A percentile compares a stretch with the other conserved stretches of the same genome.
These are phyloP conservation scores for Stereocaulon alpinum DNA, from an alignment of 495 filamentous ascomycete genomes.

Conservation along the genomic window DNA sequence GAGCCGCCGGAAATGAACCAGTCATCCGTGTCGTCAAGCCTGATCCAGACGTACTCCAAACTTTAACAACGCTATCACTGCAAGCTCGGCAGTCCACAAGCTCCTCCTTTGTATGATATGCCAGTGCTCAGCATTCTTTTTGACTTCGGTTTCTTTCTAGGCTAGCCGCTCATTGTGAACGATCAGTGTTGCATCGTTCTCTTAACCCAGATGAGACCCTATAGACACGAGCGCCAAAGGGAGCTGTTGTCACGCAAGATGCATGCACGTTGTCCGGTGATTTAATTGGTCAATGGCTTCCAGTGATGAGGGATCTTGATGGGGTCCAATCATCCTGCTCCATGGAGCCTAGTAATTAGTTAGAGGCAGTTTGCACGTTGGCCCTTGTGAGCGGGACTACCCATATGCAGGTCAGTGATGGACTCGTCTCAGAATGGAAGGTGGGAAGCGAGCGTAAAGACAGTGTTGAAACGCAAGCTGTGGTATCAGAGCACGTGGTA, in stretches of 20 bases:
- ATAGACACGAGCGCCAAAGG: background rate
- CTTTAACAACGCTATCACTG: too few species aligned
- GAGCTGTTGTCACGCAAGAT: background rate
- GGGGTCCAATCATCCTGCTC: background rate
- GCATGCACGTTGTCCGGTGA: background rate
- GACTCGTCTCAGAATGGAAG: background rate
- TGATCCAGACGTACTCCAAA: too few species aligned
- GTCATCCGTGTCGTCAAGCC: too few species aligned
- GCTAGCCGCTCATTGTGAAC: too few species aligned
- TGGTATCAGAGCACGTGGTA: background rate
- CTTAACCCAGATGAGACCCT: background rate
- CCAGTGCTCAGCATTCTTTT: too few species aligned
- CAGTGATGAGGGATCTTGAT: background rate
- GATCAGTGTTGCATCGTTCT: background rate
- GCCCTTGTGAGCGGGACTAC: background rate
- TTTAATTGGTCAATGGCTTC: background rate
- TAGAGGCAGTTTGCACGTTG: background rate
- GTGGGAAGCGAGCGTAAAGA: background rate
- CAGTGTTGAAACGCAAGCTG: background rate
- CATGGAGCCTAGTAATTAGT: background rate
- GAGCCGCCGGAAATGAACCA: too few species aligned
- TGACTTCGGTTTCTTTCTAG: too few species aligned
- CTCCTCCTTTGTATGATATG: too few species aligned
- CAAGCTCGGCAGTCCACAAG: too few species aligned
- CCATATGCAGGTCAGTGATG: background rate